Conservation (phyloP, 2,329 filamentous ascomycete genomes). For the Aureobasidium mangrovei region DNA sequence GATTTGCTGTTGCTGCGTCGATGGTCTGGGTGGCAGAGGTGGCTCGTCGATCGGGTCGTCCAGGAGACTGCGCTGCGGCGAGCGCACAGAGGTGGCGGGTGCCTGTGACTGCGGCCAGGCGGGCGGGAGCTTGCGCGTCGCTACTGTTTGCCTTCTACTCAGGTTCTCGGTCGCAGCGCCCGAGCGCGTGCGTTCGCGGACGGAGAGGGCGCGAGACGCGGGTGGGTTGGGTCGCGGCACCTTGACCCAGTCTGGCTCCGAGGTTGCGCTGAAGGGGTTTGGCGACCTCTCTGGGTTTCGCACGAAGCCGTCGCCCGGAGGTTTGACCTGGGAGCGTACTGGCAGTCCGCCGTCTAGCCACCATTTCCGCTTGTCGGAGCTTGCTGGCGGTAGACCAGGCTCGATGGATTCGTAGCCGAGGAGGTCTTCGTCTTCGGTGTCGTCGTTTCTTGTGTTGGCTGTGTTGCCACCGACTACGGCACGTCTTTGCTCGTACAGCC, state of each 20-base stretch:
- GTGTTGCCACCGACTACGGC: constrained; percentile 56
- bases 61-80: background rate
- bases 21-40: constrained; percentile 1
- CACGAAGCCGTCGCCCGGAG: constrained; percentile 53
- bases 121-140: constrained; percentile 7
- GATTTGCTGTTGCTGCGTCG: constrained; percentile 19
- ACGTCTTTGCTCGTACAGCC: constrained; percentile 63
- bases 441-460: constrained; percentile 47
- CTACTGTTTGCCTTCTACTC: constrained; percentile 2
- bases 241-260: constrained; percentile 77
- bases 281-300: constrained; percentile 66
- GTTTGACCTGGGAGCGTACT: constrained; percentile 61
- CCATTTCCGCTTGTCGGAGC: constrained; percentile 55
- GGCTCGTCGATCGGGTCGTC: background rate
- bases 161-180: constrained; percentile 9
- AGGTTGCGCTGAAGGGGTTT: constrained; percentile 69
- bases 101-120: constrained; percentile 8
- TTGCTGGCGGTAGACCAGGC: constrained; percentile 59
- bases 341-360: constrained; percentile 60
- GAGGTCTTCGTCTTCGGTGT: constrained; percentile 68
- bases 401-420: constrained; percentile 76
- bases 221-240: constrained; percentile 27
- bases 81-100: background rate
- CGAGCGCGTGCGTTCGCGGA: constrained; percentile 16
- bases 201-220: constrained; percentile 18